Evolutionary conservation across 176 grass and related monocot species (phyloP).

Genomic region (Paspalum vaginatum): DNA sequence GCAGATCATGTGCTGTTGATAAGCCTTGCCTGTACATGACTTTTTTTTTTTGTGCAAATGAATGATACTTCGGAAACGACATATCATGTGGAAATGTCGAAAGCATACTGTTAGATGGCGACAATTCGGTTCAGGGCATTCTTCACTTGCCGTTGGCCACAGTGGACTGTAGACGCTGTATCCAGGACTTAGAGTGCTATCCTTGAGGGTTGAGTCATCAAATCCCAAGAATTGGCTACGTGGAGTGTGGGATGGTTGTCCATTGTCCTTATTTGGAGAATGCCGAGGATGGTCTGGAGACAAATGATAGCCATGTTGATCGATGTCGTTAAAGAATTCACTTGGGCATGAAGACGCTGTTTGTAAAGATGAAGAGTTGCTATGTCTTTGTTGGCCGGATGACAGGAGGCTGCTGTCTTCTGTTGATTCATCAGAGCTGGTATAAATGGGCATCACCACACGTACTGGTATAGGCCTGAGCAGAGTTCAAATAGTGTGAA

Average conservation of each 20-base stretch:
- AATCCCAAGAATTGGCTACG: constrained; percentile 30
- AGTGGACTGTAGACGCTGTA: constrained; percentile 30
- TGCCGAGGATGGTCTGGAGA: constrained; percentile 35
- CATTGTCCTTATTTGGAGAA: constrained; percentile 30
- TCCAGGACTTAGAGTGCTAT: constrained; percentile 35
- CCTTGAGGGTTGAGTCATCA: constrained; percentile 34
- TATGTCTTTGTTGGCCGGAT: constrained; percentile 36
- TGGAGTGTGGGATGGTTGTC: constrained; percentile 26
- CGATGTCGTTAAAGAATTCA: constrained; percentile 39
- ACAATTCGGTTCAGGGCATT: constrained; percentile 37
- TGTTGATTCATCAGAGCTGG: constrained; percentile 43
- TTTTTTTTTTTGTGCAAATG: neutral
- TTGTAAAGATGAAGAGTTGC: constrained; percentile 37
- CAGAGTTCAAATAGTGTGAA: constrained; percentile 23
- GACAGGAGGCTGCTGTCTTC: constrained; percentile 38
- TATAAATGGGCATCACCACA: constrained; percentile 33
- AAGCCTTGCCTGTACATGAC: neutral
- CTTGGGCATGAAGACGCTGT: constrained; percentile 57
- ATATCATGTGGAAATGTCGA: neutral
- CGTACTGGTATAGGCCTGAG: constrained; percentile 33
- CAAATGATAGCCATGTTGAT: constrained; percentile 39
- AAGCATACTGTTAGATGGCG: constrained; percentile 44
- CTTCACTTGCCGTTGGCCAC: constrained; percentile 22
- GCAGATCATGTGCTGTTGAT: constrained; percentile 35
- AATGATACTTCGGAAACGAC: constrained; percentile 9